These are phyloP conservation scores for Cercospora zeina DNA, from an alignment of 2,329 filamentous ascomycete genomes.

Conservation along the genomic window DNA sequence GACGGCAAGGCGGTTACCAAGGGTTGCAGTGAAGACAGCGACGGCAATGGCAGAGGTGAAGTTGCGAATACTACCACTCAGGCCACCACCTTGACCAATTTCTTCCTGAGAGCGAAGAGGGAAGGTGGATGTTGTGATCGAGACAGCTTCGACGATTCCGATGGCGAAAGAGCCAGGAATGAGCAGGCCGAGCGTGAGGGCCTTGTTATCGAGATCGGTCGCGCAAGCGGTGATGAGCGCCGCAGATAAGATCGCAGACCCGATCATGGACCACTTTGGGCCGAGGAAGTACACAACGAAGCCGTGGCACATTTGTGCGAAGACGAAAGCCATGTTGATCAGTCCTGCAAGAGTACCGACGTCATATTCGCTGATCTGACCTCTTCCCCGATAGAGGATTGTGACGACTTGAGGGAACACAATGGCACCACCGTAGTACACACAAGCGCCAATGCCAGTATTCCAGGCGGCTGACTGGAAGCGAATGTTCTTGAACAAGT, in stretches of 20 bases:
- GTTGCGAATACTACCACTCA: constrained; percentile 31
- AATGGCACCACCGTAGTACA: constrained; percentile 33
- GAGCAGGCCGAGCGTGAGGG: constrained; percentile 29
- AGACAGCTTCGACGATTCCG: constrained; percentile 32
- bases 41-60: constrained; percentile 32
- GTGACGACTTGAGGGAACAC: constrained; percentile 34
- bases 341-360: constrained; percentile 33
- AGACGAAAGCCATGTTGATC: constrained; percentile 33
- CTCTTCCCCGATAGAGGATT: constrained; percentile 30
- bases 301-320: constrained; percentile 35
- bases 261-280: constrained; percentile 34
- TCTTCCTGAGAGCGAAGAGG: constrained; percentile 34
- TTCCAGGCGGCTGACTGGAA: constrained; percentile 34
- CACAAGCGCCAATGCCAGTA: constrained; percentile 31
- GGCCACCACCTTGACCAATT: constrained; percentile 33
- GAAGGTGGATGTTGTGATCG: constrained; percentile 34
- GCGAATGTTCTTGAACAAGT: constrained; percentile 35
- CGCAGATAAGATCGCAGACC: constrained; percentile 28
- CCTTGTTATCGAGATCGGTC: constrained; percentile 28
- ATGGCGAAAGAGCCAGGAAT: constrained; percentile 31
- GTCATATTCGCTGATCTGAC: constrained; percentile 34
- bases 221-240: constrained; percentile 31
- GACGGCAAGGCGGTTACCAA: constrained; percentile 29
- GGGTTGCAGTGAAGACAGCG: constrained; percentile 31
- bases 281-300: constrained; percentile 32